Base-by-base conservation (phyloP, 192 early-diverging fungal species). In the Obelidium mucronatum region DNA sequence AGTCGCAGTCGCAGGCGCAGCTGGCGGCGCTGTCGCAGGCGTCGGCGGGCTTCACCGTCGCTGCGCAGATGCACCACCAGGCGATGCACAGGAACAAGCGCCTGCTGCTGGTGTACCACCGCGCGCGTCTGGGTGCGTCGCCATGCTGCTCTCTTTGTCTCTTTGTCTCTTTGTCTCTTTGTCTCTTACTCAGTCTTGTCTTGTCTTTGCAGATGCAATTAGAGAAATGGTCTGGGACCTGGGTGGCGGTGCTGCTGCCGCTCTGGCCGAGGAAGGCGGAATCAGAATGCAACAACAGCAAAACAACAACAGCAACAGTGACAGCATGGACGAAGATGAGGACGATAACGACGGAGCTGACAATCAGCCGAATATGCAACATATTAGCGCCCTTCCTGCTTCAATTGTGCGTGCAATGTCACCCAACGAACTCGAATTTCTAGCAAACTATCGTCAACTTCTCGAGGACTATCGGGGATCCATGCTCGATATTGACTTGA, bases 41-140 rank as follows among this genome's bases (percentile, higher is more conserved):
- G 31, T 24, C 67, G 15, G 28, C 73, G 2, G 73, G 74, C n/a
- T 70, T 72, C 19, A 76, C 78, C 11, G 74, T 77, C 4, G 82
- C 85, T 1, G 76, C 75, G 22, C 77, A 69, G 15, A 81, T 93
- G 60, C 85, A 91, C 59, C 81, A 89, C 55, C 76, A 83, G 22
- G 80, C 87, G 2, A 78, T 94, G 31, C 84, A 86, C 39, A 88
- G 94, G 39, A 95, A 96, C 85, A 96, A 95, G 66, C 92, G 94
- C 5, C 90, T 92, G n/a, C 83, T 98, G 3, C 88, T 97, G 73
- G 92, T 94, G 5, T 98, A 98, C 79, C 93, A 95, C 66, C 84
- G 85, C 11, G 87, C 89, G 35, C 87, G 96, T 2, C 40, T 91
- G 6, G 86, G 66, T 68, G 5, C 39, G 19, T 48, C 19, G 19